Base-by-base conservation (phyloP, 2,329 filamentous ascomycete genomes). In the Hymenoscyphus fraxineus region DNA sequence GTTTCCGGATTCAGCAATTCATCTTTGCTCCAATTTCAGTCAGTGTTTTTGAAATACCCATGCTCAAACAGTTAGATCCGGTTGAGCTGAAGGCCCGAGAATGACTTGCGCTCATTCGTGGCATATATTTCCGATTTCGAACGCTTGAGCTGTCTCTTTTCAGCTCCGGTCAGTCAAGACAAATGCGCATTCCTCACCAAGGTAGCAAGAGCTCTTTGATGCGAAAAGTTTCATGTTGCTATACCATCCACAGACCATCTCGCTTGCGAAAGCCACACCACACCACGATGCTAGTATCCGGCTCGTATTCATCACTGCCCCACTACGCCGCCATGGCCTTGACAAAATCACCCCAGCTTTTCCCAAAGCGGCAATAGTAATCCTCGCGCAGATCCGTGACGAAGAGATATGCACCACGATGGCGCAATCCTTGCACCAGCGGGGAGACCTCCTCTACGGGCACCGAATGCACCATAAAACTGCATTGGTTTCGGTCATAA, bases 321-420 rank as follows among this genome's bases (percentile, higher is more conserved):
- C 47, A 54, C 47, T 54, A 54, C 7, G n/a, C 47, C 38, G 58
- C 58, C 59, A 60, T 60, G 27, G 59, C 60, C 12, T 59, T 12
- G 41, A 58, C 38, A 35, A 63, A 63, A 22, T 35, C 32, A 3
- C 19, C 31, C 61, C 56, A 63, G 40, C 61, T 57, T 16, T n/a
- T 12, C 57, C 61, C 56, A 55, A 63, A 63, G 22, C 35, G 56
- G 40, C 54, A 59, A 27, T 63, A 63, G 51, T 63, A 63, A 55
- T 63, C 41, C 55, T 51, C 57, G 38, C 40, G 27, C 32, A 63
- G 44, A 41, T 57, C 61, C 31, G 61, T 63, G 38, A 63, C 57
- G 39, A 63, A 63, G 31, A 63, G 27, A 32, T 59, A 47, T n/a
- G 40, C 40, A 32, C 55, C 41, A 13, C 56, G 22, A n/a, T 19